Evolutionary conservation across 2,329 filamentous ascomycete species (phyloP), one percentile per base, ranked within the genome.

Genomic region (Dothiorella sarmentorum): DNA sequence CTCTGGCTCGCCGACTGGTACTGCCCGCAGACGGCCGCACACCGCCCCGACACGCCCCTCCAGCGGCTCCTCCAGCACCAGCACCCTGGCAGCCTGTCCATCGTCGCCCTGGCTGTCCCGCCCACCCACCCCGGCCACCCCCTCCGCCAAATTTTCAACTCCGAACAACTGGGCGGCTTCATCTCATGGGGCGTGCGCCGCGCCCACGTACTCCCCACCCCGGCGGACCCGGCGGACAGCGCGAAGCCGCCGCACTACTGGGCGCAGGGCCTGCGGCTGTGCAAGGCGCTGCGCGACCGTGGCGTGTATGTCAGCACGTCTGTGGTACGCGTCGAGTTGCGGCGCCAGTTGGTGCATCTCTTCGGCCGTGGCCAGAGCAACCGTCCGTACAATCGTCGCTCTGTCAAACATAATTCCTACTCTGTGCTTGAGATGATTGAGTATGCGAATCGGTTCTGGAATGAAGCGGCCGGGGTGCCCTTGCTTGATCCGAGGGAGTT

Each of bases 1-100:
- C 63, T 80, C 42, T 82, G 77, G 81, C 74, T 88, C 3, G 73
- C 76, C 4, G 66, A 63, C 47, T 73, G 69, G 68, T 74, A 74
- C 42, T 56, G 49, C 3, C 43, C 26, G 18, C 17, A 29, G 13
- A 22, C 9, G 3, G n/a, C 20, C n/a, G 4, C 27, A n/a, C n/a
- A n/a, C 20, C 33, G 37, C n/a, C 44, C 11, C 24, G n/a, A 7
- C 9, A 37, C 10, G 18, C 18, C 31, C 6, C 37, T 38, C 5
- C 9, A 24, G 3, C 18, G 3, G 10, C 13, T 18, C 11, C 22
- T 52, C 4, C n/a, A 42, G 24, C 24, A 11, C 20, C 3, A 35
- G 27, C 22, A n/a, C 3, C 15, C 35, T 7, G 29, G 7, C 35
- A 17, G 2, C n/a, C 10, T 35, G 6, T 18, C 43, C 2, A 40